Evolutionary conservation across 2,329 filamentous ascomycete genomes (phyloP).

Genomic region (Colletotrichum sp.): DNA sequence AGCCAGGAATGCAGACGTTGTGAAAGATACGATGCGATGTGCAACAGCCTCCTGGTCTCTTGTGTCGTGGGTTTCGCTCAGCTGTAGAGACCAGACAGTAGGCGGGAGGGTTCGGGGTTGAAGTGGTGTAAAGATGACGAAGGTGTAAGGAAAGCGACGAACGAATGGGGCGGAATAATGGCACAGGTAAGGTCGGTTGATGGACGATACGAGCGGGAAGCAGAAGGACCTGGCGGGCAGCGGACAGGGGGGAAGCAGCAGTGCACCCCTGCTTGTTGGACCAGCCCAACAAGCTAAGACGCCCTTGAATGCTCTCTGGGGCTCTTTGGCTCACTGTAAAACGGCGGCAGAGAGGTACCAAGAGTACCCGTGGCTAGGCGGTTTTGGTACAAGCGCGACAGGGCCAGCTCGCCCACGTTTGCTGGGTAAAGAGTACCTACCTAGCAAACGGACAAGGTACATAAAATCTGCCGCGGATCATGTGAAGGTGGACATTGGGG

Average conservation of each 20-base stretch:
- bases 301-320: background rate
- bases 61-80: background rate
- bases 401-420: background rate
- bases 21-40: background rate
- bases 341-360: background rate
- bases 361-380: background rate
- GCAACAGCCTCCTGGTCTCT: background rate
- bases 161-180: background rate
- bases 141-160: background rate
- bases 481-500: slow-evolving; percentile 16
- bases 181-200: background rate
- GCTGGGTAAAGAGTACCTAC: background rate
- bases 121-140: slow-evolving; percentile 17
- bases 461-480: slow-evolving; percentile 3
- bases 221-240: slow-evolving; percentile 1
- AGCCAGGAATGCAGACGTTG: background rate
- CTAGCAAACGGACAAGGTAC: background rate
- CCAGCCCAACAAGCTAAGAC: slow-evolving; percentile 15
- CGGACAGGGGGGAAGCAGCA: background rate
- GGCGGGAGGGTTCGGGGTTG: background rate
- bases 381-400: background rate
- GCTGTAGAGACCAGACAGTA: background rate
- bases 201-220: background rate
- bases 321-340: background rate
- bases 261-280: slow-evolving; percentile 14